Evolutionary conservation across 139 green algal species (phyloP), one percentile per base, ranked within the genome.

Genomic region (Nannochloris sp.): DNA sequence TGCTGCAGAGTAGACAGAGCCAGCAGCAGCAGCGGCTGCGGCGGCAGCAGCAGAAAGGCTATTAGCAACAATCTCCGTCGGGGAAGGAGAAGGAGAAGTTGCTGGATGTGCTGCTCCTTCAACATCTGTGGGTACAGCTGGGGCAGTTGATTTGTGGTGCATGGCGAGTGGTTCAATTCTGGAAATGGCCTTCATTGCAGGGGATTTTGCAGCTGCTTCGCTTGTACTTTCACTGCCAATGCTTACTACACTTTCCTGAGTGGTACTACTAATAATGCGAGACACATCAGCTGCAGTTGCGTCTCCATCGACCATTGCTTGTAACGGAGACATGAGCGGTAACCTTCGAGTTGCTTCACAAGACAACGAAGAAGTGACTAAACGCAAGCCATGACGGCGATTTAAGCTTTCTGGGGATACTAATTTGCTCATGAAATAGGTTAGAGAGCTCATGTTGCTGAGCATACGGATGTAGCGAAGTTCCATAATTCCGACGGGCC

Each of bases 361-460:
- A 12, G 73, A 76, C 14, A 78, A 69, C 4, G 73, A 86, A 15
- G 87, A 88, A 29, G 75, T 85, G 4, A 95, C 72, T 15, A 95
- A 77, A 15, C 83, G 55, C 45, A 95, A 39, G 13, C 61, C 9
- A 63, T 87, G 73, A 6, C 75, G 61, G 8, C 74, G 62, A 15
- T 29, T 65, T 27, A 65, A 65, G n/a, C 29, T 33, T 13, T 54
- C 34, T 35, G 63, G 39, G 45, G 77, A 70, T 36, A 64, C 69
- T n/a, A 81, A 42, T 8, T 63, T 76, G 29, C 73, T 51, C 64
- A 89, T 71, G 57, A 78, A 70, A 54, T 89, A 89, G 1, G 81
- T 89, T 14, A 81, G 65, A 0, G 64, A 57, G 29, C 73, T 86
- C 0, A 89, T 62, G 47, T 42, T 72, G 46, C 67, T 78, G n/a